These are phyloP conservation scores for Metschnikowia cerradonensis DNA, from an alignment of 805 yeast species.

Conservation along the genomic window DNA sequence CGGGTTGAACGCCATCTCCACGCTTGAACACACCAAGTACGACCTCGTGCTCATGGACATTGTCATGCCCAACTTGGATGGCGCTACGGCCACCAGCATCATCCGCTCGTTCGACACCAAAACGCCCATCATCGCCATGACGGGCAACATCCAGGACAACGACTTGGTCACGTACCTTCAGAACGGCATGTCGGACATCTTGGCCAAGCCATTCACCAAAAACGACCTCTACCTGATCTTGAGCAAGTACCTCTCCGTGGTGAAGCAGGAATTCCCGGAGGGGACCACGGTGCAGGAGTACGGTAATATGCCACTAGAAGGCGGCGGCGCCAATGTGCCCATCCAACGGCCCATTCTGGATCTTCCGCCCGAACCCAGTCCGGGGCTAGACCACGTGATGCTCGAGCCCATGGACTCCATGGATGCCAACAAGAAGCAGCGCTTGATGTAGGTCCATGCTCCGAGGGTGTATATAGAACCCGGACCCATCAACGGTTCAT, in stretches of 20 bases:
- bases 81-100: constrained; percentile 87
- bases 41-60: constrained; percentile 84
- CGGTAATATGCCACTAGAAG: constrained; percentile 10
- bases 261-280: constrained; percentile 15
- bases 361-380: constrained; percentile 9
- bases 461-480: not conserved
- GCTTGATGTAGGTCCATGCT: constrained; percentile 4
- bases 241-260: constrained; percentile 58
- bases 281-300: constrained; percentile 14
- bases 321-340: constrained; percentile 6
- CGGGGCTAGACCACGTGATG: constrained; percentile 11
- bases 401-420: constrained; percentile 13
- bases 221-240: constrained; percentile 76
- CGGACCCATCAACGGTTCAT: not conserved
- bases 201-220: constrained; percentile 92
- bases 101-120: constrained; percentile 78
- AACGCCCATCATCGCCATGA: constrained; percentile 93
- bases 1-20: constrained; percentile 83
- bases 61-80: constrained; percentile 84
- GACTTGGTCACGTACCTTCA: constrained; percentile 76
- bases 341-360: constrained; percentile 7
- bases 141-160: constrained; percentile 80
- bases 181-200: constrained; percentile 88
- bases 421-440: constrained; percentile 14
- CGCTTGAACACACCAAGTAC: constrained; percentile 64